phyloP scores from a whole-genome alignment of 2,329 filamentous ascomycete species.

The Exophiala oligosperma region DNA sequence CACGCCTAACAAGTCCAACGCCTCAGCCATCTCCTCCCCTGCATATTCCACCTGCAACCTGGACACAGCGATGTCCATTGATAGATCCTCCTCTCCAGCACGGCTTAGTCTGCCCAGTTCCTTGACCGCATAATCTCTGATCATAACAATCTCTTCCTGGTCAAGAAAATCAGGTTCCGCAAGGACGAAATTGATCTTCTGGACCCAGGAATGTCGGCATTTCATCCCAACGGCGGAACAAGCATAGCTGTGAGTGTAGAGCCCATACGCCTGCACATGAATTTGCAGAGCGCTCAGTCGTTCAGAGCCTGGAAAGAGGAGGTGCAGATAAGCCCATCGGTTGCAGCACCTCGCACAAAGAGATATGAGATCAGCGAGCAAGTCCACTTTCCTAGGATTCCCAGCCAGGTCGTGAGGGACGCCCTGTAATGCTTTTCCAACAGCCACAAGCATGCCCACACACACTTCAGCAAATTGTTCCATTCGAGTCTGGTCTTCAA shows the following conservation, averaged over 20 bases:
- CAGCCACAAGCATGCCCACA: constrained; percentile 5
- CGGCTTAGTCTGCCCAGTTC: constrained; percentile 1
- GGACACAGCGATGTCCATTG: not conserved
- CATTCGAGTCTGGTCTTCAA: constrained; percentile 16
- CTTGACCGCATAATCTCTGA: constrained; percentile 2
- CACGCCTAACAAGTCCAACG: constrained; percentile 12
- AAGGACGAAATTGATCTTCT: constrained; percentile 13
- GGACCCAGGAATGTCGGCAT: not conserved
- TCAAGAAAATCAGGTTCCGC: constrained; percentile 4
- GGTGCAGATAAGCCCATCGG: constrained; percentile 17
- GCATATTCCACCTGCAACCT: not conserved
- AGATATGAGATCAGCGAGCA: constrained; percentile 1
- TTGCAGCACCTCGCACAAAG: constrained; percentile 10
- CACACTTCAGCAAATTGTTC: constrained; percentile 14
- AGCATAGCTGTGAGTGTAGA: constrained; percentile 12
- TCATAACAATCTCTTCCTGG: constrained; percentile 1
- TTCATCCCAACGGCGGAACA: not conserved
- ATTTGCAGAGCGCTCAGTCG: constrained; percentile 5
- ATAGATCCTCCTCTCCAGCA: too few species aligned
- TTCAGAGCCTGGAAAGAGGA: constrained; percentile 11
- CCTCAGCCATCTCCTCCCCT: constrained; percentile 9
- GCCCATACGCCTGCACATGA: constrained; percentile 12
- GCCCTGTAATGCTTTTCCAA: constrained; percentile 8
- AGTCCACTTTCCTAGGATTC: not conserved
- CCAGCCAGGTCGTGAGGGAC: not conserved